Evolutionary conservation across 2,329 filamentous ascomycete species (phyloP).

Genomic region (Venturia nashicola): DNA sequence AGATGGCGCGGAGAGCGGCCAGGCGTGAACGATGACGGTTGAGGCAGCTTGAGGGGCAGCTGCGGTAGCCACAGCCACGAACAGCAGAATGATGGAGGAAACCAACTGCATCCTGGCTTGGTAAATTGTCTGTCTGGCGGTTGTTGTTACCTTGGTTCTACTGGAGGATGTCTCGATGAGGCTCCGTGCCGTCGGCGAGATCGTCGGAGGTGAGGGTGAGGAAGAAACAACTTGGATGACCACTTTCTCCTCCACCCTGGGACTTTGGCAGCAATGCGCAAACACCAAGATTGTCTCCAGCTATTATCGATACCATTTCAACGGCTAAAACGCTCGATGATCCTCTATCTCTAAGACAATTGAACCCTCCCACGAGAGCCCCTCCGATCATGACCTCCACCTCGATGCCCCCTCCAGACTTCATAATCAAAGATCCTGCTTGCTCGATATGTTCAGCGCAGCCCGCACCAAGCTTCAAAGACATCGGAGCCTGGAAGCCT

Average conservation of each 20-base stretch:
- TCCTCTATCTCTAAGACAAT: neutral
- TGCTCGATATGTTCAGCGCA: neutral
- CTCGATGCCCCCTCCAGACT: neutral
- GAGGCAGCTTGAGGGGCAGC: constrained; percentile 1
- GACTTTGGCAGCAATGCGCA: no score
- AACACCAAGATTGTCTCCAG: no score
- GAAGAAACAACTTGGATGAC: no score
- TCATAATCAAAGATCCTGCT: neutral
- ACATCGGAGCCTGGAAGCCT: neutral
- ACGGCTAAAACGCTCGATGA: neutral
- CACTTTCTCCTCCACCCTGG: no score
- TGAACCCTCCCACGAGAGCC: neutral
- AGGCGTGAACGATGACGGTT: constrained; percentile 7
- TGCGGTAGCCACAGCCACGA: neutral
- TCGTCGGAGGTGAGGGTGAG: neutral
- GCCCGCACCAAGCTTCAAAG: neutral
- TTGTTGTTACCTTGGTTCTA: no score
- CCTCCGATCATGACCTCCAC: neutral
- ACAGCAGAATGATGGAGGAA: neutral
- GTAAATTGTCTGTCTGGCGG: neutral
- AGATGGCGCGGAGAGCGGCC: constrained; percentile 6
- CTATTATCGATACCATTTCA: neutral
- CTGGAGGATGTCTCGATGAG: no score
- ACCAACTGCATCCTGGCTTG: neutral
- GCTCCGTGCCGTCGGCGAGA: neutral